phyloP scores from a whole-genome alignment of 306 rosid genomes.

The Adenanthera pavonina region DNA sequence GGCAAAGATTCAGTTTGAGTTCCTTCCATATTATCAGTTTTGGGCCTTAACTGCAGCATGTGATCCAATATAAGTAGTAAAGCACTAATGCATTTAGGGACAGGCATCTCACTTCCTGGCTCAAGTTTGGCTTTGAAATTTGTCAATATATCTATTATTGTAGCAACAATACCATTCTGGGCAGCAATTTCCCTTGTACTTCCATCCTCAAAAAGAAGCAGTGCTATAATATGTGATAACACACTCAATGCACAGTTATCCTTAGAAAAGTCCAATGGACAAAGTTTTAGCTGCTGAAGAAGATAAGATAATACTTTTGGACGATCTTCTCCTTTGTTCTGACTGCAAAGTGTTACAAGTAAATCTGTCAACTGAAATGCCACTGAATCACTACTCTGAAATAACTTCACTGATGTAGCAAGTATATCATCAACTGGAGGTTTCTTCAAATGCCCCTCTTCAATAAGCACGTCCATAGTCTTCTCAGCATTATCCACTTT shows the following conservation, averaged over 20 bases:
- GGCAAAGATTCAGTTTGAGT: slow-evolving; percentile 59
- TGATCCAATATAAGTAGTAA: slow-evolving; percentile 88
- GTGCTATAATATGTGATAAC: slow-evolving; percentile 79
- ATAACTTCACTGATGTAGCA: slow-evolving; percentile 73
- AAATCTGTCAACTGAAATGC: slow-evolving; percentile 93
- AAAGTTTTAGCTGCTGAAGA: slow-evolving; percentile 91
- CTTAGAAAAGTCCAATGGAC: slow-evolving; percentile 75
- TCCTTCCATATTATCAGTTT: slow-evolving; percentile 67
- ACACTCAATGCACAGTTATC: slow-evolving; percentile 79
- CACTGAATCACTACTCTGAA: slow-evolving; percentile 87
- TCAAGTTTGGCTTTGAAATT: slow-evolving; percentile 69
- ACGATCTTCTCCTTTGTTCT: slow-evolving; percentile 91
- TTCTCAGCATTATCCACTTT: slow-evolving; percentile 81
- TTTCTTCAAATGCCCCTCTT: slow-evolving; percentile 75
- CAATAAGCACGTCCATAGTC: slow-evolving; percentile 71
- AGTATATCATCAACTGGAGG: slow-evolving; percentile 97
- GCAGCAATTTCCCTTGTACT: slow-evolving; percentile 86
- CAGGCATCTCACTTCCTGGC: slow-evolving; percentile 62
- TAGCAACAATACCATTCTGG: slow-evolving; percentile 70
- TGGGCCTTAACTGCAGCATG: slow-evolving; percentile 84
- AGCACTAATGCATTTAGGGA: slow-evolving; percentile 86
- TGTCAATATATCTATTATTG: slow-evolving; percentile 72
- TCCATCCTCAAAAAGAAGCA: slow-evolving; percentile 91
- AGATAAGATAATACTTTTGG: slow-evolving; percentile 85
- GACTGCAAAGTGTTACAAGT: slow-evolving; percentile 84